A percentile compares a stretch with the other conserved stretches of the same genome.
Conservation (phyloP, 2,329 filamentous ascomycete species). For the Plectosphaerella plurivora region DNA sequence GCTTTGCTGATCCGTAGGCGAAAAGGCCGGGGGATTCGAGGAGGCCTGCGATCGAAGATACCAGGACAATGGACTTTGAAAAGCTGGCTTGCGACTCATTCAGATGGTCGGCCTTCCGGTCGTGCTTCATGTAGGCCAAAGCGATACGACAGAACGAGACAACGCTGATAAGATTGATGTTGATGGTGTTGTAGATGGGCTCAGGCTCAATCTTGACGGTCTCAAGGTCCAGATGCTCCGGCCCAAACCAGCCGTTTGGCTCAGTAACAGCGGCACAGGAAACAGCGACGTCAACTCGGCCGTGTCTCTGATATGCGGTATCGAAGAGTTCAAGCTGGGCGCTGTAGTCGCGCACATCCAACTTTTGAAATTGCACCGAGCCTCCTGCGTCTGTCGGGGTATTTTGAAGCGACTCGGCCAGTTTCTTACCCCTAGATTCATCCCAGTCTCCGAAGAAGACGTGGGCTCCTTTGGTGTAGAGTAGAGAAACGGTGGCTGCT, state of each 20-base stretch:
- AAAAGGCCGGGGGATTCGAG: conserved; percentile 41
- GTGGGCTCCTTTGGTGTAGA: too few species aligned
- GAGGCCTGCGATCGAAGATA: conserved; percentile 39
- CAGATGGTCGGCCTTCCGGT: not conserved
- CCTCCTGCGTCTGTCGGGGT: too few species aligned
- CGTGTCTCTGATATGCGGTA: conserved; percentile 35
- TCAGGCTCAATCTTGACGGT: conserved; percentile 31
- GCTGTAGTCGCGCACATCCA: too few species aligned
- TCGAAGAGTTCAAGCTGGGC: conserved; percentile 30
- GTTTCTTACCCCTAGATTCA: too few species aligned
- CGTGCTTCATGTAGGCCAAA: conserved; percentile 40
- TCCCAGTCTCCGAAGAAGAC: too few species aligned
- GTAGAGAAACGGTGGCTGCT: too few species aligned
- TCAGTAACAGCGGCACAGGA: conserved; percentile 39
- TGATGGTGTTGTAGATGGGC: conserved; percentile 29
- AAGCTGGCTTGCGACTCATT: conserved; percentile 5
- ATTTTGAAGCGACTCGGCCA: too few species aligned
- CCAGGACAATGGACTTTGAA: conserved; percentile 20
- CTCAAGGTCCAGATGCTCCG: conserved; percentile 31
- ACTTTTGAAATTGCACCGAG: conserved; percentile 3
- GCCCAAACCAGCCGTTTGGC: conserved; percentile 38
- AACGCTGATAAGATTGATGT: conserved; percentile 42
- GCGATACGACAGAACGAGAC: conserved; percentile 44
- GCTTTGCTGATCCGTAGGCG: conserved; percentile 42
- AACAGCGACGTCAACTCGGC: conserved; percentile 42